These are phyloP conservation scores for Adiantum capillusveneris DNA, from an alignment of 75 land plant genomes.

Conservation along the genomic window DNA sequence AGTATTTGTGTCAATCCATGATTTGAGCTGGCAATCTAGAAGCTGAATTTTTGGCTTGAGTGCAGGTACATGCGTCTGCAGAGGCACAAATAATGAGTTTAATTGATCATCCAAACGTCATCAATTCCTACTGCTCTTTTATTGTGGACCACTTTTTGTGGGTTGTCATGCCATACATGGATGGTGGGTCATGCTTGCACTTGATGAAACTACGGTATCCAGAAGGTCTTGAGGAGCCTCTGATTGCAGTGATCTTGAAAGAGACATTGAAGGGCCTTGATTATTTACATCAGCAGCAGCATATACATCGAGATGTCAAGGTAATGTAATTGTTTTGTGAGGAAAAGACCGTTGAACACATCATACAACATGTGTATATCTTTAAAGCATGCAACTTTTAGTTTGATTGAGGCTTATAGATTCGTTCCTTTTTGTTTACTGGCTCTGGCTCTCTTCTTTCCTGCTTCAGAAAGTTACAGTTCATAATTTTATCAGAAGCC, in stretches of 20 bases:
- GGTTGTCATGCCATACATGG: slow-evolving; percentile 99
- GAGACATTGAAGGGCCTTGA: slow-evolving; percentile 88
- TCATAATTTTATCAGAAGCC: no score
- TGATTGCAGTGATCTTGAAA: slow-evolving; percentile 80
- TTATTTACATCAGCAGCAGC: slow-evolving; percentile 92
- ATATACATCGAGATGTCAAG: slow-evolving; percentile 99
- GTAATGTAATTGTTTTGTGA: slow-evolving; percentile 26
- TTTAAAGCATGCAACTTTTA: no score
- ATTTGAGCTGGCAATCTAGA: no score
- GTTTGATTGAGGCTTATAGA: no score
- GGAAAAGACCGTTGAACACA: no score
- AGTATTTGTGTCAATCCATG: no score
- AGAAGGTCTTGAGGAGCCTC: slow-evolving; percentile 86
- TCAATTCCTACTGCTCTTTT: slow-evolving; percentile 90
- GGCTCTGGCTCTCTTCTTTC: no score
- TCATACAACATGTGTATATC: no score
- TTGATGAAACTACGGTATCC: slow-evolving; percentile 93
- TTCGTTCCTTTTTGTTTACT: no score
- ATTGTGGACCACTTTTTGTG: slow-evolving; percentile 81
- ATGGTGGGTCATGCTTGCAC: slow-evolving; percentile 96
- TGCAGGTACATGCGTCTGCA: slow-evolving; percentile 1
- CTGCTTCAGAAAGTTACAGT: no score
- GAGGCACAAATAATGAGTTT: slow-evolving; percentile 97
- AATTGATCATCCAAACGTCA: slow-evolving; percentile 89
- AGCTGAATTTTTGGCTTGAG: slow-evolving; percentile 6